Base-by-base conservation (phyloP, 2,329 filamentous ascomycete genomes). In the Colletotrichum plurivorum region DNA sequence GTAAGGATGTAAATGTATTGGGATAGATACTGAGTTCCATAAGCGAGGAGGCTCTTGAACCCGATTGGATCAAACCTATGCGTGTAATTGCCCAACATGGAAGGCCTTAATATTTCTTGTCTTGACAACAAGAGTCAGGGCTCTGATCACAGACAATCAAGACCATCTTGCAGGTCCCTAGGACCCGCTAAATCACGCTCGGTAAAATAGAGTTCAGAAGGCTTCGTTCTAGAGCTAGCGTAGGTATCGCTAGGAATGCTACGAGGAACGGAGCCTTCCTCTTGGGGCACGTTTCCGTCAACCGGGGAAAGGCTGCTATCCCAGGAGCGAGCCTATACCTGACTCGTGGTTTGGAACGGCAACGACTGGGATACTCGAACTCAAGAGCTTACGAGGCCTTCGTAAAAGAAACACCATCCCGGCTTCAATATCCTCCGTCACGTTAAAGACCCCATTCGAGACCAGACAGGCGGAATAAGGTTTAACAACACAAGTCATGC, bases 401-500 rank as follows among this genome's bases (percentile, higher is more conserved):
- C 25, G 15, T 6, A 31, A n/a, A n/a, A 7, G 31, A 5, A 20
- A 6, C 15, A 22, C 20, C 16, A 25, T 20, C 31, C 41, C 45
- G 15, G 15, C 9, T n/a, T 48, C 18, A 13, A 22, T 10, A n/a
- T 4, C n/a, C 5, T 20, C 9, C 18, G 9, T n/a, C n/a, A 10
- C 18, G 18, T 18, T 22, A 4, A 16, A 48, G 8, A 8, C 31
- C 31, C 7, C 1, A 10, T 36, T 18, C 3, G 45, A 18, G 4
- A n/a, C 45, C 12, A n/a, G 6, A n/a, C 45, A 48, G 8, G 15
- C 18, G n/a, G 39, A 60, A 51, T 60, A 41, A 25, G 51, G 57
- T 60, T 60, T 13, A 22, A 12, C 18, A 22, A 41, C 48, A 25
- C 57, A 36, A 60, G 57, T 60, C 57, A 60, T 60, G 57, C 45